Base-by-base conservation (phyloP, 192 early-diverging fungal genomes). In the Backusella tuberculispora region DNA sequence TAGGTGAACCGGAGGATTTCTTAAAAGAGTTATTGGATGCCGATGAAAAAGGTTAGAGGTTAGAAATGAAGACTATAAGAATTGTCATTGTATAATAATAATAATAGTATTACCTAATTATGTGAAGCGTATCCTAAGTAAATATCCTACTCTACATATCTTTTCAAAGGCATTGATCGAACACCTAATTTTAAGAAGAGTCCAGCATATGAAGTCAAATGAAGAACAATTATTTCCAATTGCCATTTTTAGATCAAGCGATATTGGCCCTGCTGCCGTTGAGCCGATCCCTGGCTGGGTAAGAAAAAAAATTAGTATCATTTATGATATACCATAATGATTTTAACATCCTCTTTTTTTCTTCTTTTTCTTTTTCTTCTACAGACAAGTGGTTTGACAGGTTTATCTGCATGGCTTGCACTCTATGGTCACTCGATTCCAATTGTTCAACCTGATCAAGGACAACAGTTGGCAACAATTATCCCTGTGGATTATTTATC, bases 121-220 rank as follows among this genome's bases (percentile, higher is more conserved):
- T 34, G 38, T 65, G 1, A 75, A 76, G 42, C 53, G 71, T 19
- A 75, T 80, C 14, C 14, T 76, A 38, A 21, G 40, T 17, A 69
- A 76, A n/a, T 86, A 84, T 72, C 83, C 85, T 43, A 86, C 78
- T 46, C 77, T 83, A 4, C 82, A 86, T 56, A 74, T 80, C 0
- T 86, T 86, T 65, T 79, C 85, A 38, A 86, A 86, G 63, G 78
- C 78, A 6, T 64, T 86, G 41, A 81, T 81, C 0, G 85, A 86
- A 48, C 83, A 84, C 44, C 41, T 86, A 41, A 80, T 86, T 21
- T 68, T 78, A 14, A 76, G 80, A 26, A 76, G 83, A 34, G 44
- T 64, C 15, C 74, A 80, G 37, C 66, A 76, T 4, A 75, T 76
- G 40, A 47, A 75, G 42, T 29, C 24, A 14, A 75, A 80, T 19